These are phyloP conservation scores for Juncus effusus DNA, from an alignment of 176 grass and related monocot species.

Conservation along the genomic window DNA sequence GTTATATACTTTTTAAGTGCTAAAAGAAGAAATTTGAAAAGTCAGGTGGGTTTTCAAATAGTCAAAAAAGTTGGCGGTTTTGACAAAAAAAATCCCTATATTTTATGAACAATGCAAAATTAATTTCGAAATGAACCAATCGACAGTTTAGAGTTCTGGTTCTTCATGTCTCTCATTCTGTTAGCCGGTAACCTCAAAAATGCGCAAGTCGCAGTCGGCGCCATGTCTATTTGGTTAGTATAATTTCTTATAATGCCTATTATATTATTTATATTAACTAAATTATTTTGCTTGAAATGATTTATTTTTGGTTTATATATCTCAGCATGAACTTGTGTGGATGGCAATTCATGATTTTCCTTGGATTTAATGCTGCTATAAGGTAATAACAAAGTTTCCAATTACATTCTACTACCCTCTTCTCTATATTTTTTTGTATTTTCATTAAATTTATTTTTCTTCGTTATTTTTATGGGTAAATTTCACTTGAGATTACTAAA, in stretches of 20 bases:
- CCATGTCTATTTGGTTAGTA: slow-evolving; percentile 63
- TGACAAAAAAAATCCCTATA: not conserved
- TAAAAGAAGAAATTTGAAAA: too few species aligned
- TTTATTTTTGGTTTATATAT: not conserved
- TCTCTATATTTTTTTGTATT: too few species aligned
- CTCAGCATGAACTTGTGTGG: slow-evolving; percentile 56
- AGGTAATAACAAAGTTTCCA: slow-evolving; percentile 29
- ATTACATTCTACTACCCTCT: too few species aligned
- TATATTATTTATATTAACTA: not conserved
- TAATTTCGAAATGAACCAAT: not conserved
- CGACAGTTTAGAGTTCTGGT: slow-evolving; percentile 65
- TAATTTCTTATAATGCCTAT: not conserved
- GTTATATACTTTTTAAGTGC: too few species aligned
- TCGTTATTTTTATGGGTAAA: too few species aligned
- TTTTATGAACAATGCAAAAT: not conserved
- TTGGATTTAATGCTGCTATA: slow-evolving; percentile 85
- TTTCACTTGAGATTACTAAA: too few species aligned
- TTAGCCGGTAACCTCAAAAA: slow-evolving; percentile 67
- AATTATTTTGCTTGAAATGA: not conserved
- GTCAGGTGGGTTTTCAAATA: too few species aligned
- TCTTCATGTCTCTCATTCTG: slow-evolving; percentile 70
- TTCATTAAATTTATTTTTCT: too few species aligned
- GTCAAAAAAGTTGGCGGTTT: not conserved
- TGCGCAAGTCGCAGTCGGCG: slow-evolving; percentile 65
- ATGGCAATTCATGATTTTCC: slow-evolving; percentile 84